phyloP scores from a whole-genome alignment of 306 rosid genomes.

The Medicago lupulina region DNA sequence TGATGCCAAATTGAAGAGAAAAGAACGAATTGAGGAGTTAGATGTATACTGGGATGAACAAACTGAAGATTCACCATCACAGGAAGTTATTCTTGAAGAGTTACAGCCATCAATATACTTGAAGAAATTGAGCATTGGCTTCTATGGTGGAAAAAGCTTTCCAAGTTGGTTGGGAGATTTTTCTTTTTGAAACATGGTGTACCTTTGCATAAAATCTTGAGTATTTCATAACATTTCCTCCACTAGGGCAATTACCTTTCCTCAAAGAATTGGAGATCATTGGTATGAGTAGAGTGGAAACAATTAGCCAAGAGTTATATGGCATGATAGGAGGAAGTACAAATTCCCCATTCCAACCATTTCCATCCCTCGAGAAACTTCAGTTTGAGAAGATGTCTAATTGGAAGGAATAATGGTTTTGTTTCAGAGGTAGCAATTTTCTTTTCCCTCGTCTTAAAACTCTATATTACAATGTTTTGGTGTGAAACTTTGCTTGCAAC shows the following conservation, averaged over 20 bases:
- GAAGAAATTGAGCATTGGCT: not conserved
- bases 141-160: constrained; percentile 3
- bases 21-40: no score
- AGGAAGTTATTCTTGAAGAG: not conserved
- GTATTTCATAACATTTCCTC: not conserved
- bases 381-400: not conserved
- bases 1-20: no score
- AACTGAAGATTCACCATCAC: no score
- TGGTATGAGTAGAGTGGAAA: not conserved
- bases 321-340: not conserved
- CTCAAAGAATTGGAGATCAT: not conserved
- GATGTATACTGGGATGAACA: no score
- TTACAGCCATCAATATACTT: constrained; percentile 12
- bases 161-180: constrained; percentile 31
- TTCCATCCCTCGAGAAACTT: not conserved
- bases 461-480: no score
- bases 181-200: constrained; percentile 25
- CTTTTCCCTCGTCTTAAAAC: constrained; percentile 15
- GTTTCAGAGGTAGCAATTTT: not conserved
- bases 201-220: not conserved
- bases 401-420: constrained; percentile 25
- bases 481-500: no score
- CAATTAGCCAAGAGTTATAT: constrained; percentile 30
- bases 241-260: constrained; percentile 26
- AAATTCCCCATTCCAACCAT: constrained; percentile 15